Percentiles rank a stretch among this genome's conserved stretches.
phyloP scores from a whole-genome alignment of 2,329 filamentous ascomycete genomes.

The Decorospora gaudefroyi region DNA sequence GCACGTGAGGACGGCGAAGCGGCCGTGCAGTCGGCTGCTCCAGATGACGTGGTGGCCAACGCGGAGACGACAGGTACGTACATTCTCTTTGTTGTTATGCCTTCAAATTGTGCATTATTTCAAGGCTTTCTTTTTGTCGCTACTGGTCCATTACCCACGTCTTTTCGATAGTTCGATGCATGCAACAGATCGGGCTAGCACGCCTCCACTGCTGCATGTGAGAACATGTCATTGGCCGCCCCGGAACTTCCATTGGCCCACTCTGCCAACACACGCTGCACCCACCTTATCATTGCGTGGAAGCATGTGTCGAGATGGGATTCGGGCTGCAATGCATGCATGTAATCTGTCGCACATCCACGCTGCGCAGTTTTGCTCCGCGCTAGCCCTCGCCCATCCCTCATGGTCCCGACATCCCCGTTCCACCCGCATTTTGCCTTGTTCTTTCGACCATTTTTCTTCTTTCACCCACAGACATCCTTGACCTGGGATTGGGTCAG shows the following conservation, averaged over 20 bases:
- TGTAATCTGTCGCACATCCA: slow-evolving; percentile 31
- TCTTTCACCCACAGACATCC: slow-evolving; percentile 6
- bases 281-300: slow-evolving; percentile 38
- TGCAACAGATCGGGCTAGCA: slow-evolving; percentile 19
- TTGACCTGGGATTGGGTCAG: neutral
- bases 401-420: slow-evolving; percentile 21
- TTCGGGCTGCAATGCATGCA: slow-evolving; percentile 38
- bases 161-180: slow-evolving; percentile 16
- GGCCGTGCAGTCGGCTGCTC: slow-evolving; percentile 5
- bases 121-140: slow-evolving; percentile 3
- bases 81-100: slow-evolving; percentile 2
- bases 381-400: slow-evolving; percentile 20
- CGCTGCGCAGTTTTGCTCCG: slow-evolving; percentile 27
- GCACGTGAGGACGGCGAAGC: slow-evolving; percentile 10
- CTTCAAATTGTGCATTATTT: slow-evolving; percentile 6
- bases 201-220: slow-evolving; percentile 14
- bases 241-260: slow-evolving; percentile 19
- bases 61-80: slow-evolving; percentile 27
- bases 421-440: slow-evolving; percentile 14
- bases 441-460: slow-evolving; percentile 8
- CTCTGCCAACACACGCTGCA: slow-evolving; percentile 23
- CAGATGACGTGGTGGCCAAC: slow-evolving; percentile 8
- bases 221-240: slow-evolving; percentile 18
- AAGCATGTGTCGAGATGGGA: slow-evolving; percentile 19
- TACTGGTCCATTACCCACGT: slow-evolving; percentile 12